These are phyloP conservation scores for Papilionanthe hybrid DNA, from an alignment of 116 monocot genomes.

Conservation along the genomic window DNA sequence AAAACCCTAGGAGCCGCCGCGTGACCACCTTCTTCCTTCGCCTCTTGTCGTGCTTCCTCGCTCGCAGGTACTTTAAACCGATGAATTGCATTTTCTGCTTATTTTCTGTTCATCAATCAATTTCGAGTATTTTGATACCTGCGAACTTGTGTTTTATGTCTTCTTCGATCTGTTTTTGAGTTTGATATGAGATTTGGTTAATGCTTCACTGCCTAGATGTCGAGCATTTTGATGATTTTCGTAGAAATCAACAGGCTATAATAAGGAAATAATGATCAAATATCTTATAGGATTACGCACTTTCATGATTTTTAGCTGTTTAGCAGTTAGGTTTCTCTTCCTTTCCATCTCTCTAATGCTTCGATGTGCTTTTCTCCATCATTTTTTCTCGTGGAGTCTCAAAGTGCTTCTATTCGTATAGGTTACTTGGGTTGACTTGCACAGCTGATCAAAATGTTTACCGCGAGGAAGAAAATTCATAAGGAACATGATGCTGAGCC, in stretches of 20 bases:
- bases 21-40: neutral
- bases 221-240: neutral
- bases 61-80: neutral
- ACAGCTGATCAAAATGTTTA: conserved; percentile 48
- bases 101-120: neutral
- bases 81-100: neutral
- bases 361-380: neutral
- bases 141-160: neutral
- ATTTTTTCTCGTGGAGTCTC: neutral
- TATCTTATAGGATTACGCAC: neutral
- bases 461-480: conserved; percentile 76
- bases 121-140: neutral
- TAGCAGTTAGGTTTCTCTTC: neutral
- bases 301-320: neutral
- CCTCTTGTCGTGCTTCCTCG: neutral
- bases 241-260: no score
- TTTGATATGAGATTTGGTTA: neutral
- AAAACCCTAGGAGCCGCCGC: neutral
- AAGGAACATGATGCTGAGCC: conserved; percentile 76
- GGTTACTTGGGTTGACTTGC: neutral
- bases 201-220: neutral
- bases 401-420: neutral
- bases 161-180: neutral
- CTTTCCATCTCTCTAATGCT: neutral
- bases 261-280: neutral